Conservation (phyloP, 75 land plant species). For the Cunninghamia lanceolata region DNA sequence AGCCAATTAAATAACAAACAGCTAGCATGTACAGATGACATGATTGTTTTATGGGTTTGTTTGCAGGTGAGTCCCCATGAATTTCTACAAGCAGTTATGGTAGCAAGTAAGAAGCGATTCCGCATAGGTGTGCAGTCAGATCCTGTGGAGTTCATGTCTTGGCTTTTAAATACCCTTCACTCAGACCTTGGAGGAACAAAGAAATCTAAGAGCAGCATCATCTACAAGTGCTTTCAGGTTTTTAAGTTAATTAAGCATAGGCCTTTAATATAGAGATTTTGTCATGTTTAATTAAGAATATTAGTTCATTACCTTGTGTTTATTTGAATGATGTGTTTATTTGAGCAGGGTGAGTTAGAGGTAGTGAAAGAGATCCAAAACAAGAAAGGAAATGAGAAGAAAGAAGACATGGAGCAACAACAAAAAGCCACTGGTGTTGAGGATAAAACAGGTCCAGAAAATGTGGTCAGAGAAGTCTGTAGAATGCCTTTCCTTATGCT, state of each 20-base stretch:
- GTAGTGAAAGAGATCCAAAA: conserved; percentile 79
- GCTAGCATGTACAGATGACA: not conserved
- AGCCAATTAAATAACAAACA: not conserved
- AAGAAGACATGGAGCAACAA: conserved; percentile 43
- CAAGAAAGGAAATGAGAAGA: conserved; percentile 33
- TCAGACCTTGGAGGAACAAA: conserved; percentile 71
- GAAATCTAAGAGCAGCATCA: conserved; percentile 66
- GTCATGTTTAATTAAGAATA: not conserved
- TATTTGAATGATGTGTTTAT: conserved; percentile 1
- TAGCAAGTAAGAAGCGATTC: conserved; percentile 90
- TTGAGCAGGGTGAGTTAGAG: conserved; percentile 85
- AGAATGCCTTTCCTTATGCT: conserved; percentile 97
- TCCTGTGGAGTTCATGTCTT: conserved; percentile 99
- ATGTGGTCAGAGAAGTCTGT: conserved; percentile 52
- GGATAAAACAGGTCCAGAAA: conserved; percentile 29
- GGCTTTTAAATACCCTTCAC: conserved; percentile 96
- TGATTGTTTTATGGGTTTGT: not conserved
- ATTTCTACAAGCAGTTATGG: conserved; percentile 96
- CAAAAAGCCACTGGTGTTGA: conserved; percentile 17
- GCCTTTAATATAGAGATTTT: not conserved
- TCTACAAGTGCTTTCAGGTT: conserved; percentile 96
- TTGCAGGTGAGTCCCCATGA: conserved; percentile 98
- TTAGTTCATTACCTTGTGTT: not conserved
- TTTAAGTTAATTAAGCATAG: not conserved
- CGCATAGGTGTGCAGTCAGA: conserved; percentile 95